Conservation (phyloP, 108 stramenopile genomes). For the Cyclostephanos invisitatus region DNA sequence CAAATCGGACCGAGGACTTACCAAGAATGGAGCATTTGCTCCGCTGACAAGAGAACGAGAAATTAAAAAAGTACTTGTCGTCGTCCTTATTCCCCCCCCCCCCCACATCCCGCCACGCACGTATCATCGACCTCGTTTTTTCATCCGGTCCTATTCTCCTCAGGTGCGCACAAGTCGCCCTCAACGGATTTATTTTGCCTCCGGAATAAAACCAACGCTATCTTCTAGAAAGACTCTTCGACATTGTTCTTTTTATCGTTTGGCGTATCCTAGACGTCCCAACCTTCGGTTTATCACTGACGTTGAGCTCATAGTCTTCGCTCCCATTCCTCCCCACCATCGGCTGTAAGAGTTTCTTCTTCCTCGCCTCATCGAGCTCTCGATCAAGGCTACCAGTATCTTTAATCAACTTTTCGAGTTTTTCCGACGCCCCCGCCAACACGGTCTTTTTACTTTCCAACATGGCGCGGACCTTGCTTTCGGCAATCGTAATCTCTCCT, state of each 20-base stretch:
- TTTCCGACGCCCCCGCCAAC: constrained; percentile 10
- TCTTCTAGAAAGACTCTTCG: not conserved
- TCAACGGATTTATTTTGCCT: too few relatives aligned
- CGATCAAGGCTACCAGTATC: constrained; percentile 5
- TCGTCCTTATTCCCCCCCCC: too few relatives aligned
- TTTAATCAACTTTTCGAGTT: not conserved
- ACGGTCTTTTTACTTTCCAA: constrained; percentile 11
- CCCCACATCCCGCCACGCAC: too few relatives aligned
- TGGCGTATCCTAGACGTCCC: not conserved
- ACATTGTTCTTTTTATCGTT: not conserved
- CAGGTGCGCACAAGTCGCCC: too few relatives aligned
- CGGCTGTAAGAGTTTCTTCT: constrained; percentile 10
- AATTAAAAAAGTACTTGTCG: too few relatives aligned
- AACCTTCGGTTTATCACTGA: not conserved
- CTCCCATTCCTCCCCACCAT: not conserved
- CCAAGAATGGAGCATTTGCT: not conserved
- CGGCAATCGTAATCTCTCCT: constrained; percentile 21
- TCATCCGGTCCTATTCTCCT: too few relatives aligned
- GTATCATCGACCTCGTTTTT: too few relatives aligned
- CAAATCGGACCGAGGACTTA: not conserved
- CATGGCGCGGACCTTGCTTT: constrained; percentile 21
- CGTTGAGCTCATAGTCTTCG: not conserved
- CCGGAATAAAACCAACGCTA: too few relatives aligned
- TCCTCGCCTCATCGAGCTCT: constrained; percentile 24
- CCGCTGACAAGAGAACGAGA: too few relatives aligned